A percentile compares a stretch with the other conserved stretches of the same genome.
These are phyloP conservation scores for Themeda triandra DNA, from an alignment of 176 grass and related monocot species.

Conservation along the genomic window DNA sequence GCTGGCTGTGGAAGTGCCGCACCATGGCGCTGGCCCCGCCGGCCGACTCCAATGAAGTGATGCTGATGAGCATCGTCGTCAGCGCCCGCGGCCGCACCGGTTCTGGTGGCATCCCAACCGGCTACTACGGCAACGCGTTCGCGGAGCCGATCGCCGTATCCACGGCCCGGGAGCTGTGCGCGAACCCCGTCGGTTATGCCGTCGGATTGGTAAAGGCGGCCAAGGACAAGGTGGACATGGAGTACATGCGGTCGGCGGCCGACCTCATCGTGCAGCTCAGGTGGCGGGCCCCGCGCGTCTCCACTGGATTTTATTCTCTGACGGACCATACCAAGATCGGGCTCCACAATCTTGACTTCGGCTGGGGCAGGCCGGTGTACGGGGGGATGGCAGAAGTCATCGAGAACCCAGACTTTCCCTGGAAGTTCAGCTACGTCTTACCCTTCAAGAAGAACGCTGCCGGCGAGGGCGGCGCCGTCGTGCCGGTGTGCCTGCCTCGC, in stretches of 20 bases:
- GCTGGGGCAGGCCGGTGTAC: slow-evolving; percentile 75
- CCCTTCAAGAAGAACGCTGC: slow-evolving; percentile 49
- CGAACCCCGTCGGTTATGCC: slow-evolving; percentile 51
- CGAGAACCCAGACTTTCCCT: slow-evolving; percentile 55
- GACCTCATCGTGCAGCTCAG: slow-evolving; percentile 45
- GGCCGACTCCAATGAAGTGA: slow-evolving; percentile 46
- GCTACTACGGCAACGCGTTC: slow-evolving; percentile 86
- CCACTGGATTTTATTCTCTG: slow-evolving; percentile 47
- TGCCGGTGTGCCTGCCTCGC: slow-evolving; percentile 39
- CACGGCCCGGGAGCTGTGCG: slow-evolving; percentile 35
- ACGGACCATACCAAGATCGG: slow-evolving; percentile 55
- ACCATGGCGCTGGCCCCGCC: slow-evolving; percentile 49
- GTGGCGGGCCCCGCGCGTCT: slow-evolving; percentile 16
- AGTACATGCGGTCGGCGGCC: slow-evolving; percentile 64
- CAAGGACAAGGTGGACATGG: slow-evolving; percentile 49
- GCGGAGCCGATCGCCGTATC: slow-evolving; percentile 55
- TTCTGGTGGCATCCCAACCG: slow-evolving; percentile 25
- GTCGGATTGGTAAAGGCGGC: slow-evolving; percentile 43
- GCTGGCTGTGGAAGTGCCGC: slow-evolving; percentile 64
- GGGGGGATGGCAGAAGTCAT: slow-evolving; percentile 50
- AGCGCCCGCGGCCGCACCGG: slow-evolving; percentile 48
- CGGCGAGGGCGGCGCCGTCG: slow-evolving; percentile 50
- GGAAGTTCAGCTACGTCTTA: slow-evolving; percentile 61
- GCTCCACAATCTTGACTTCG: slow-evolving; percentile 69
- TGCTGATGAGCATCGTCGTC: slow-evolving; percentile 51